Conservation (phyloP, 345 rosid genomes). For the Populus simonii region DNA sequence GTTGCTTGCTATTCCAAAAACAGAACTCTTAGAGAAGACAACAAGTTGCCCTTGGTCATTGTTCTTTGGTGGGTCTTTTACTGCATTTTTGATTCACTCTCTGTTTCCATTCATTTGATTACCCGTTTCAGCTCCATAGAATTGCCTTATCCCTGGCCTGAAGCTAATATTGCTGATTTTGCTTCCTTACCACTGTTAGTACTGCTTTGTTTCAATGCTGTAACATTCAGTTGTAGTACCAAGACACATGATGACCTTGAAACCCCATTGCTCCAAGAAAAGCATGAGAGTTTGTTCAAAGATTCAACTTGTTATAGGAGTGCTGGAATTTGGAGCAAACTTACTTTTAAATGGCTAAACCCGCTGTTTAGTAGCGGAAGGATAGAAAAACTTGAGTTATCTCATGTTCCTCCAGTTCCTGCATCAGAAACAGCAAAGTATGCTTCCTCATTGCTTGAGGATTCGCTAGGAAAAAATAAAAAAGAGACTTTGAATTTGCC, state of each 20-base stretch:
- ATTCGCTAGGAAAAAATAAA: constrained; percentile 41
- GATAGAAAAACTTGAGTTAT: constrained; percentile 41
- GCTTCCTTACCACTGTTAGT: constrained; percentile 38
- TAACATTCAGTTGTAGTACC: constrained; percentile 3
- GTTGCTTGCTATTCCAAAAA: constrained; percentile 26
- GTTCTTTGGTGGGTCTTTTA: constrained; percentile 52
- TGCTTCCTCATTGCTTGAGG: constrained; percentile 50
- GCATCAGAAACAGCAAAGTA: constrained; percentile 50
- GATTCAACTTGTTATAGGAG: constrained; percentile 13
- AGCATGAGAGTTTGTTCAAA: constrained; percentile 8
- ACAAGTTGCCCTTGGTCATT: constrained; percentile 46
- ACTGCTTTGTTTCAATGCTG: constrained; percentile 33
- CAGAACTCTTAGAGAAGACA: constrained; percentile 15
- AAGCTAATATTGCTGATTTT: constrained; percentile 36
- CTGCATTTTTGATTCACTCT: constrained; percentile 25
- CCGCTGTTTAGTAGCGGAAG: neutral
- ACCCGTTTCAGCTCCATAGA: constrained; percentile 19
- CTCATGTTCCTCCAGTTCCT: constrained; percentile 50
- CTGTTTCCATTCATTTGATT: constrained; percentile 23
- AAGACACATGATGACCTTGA: constrained; percentile 21
- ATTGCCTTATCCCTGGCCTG: constrained; percentile 24
- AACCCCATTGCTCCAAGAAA: constrained; percentile 34
- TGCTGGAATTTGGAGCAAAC: constrained; percentile 1
- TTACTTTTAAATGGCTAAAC: neutral
- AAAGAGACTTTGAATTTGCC: constrained; percentile 35